phyloP scores from a whole-genome alignment of 2,329 filamentous ascomycete species.

The Paraphoma sp. region DNA sequence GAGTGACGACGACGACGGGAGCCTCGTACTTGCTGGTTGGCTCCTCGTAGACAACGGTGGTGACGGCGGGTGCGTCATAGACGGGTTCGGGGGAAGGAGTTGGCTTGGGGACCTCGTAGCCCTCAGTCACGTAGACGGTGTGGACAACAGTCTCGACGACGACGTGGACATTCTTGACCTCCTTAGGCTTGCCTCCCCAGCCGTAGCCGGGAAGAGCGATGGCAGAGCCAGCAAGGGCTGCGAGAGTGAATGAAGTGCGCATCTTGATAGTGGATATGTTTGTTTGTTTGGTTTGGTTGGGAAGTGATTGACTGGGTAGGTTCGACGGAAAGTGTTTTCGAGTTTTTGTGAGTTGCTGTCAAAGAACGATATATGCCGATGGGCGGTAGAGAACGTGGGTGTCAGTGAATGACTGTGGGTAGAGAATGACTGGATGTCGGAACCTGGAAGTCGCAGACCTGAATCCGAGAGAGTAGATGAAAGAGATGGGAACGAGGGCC shows the following conservation, averaged over 20 bases:
- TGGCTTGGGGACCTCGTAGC: slow-evolving; percentile 10
- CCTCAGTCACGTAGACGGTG: slow-evolving; percentile 32
- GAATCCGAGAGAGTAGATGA: slow-evolving; percentile 16
- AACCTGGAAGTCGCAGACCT: slow-evolving; percentile 47
- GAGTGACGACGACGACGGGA: slow-evolving; percentile 2
- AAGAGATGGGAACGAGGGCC: slow-evolving; percentile 27
- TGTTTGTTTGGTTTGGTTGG: slow-evolving; percentile 15
- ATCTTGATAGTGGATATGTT: slow-evolving; percentile 30
- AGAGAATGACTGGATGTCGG: slow-evolving; percentile 35
- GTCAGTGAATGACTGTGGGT: slow-evolving; percentile 38
- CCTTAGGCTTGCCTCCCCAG: slow-evolving; percentile 12
- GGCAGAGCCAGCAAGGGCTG: slow-evolving; percentile 41
- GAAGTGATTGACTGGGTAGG: slow-evolving; percentile 18
- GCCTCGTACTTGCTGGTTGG: slow-evolving; percentile 4
- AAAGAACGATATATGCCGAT: slow-evolving; percentile 35
- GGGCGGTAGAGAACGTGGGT: slow-evolving; percentile 39
- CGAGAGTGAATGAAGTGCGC: slow-evolving; percentile 33
- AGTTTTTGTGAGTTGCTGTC: slow-evolving; percentile 15
- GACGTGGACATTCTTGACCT: slow-evolving; percentile 27
- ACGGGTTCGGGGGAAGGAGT: slow-evolving; percentile 6
- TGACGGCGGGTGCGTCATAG: slow-evolving; percentile 11
- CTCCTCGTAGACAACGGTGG: slow-evolving; percentile 12
- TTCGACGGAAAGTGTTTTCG: slow-evolving; percentile 24
- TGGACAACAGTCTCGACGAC: slow-evolving; percentile 37
- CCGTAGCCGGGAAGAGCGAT: slow-evolving; percentile 30